These are phyloP conservation scores for Nitzschia putrida DNA, from an alignment of 108 stramenopile genomes.

Conservation along the genomic window DNA sequence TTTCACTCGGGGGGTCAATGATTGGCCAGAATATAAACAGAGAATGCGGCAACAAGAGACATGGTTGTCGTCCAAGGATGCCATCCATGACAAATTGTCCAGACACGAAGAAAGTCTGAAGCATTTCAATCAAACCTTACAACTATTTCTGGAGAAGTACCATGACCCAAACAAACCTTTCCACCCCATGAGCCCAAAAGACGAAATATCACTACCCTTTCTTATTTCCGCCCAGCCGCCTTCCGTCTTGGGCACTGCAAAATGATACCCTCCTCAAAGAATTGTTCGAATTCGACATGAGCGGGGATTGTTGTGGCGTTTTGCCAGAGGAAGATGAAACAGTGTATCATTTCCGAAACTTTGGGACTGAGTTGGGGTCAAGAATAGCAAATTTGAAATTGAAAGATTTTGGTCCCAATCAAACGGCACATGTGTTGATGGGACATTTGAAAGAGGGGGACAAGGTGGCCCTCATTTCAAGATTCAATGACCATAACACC, in stretches of 20 bases:
- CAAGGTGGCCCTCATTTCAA: no score
- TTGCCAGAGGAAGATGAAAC: conserved; percentile 43
- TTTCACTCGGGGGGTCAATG: conserved; percentile 17
- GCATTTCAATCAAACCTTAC: neutral
- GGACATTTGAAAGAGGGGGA: no score
- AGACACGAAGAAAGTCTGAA: neutral
- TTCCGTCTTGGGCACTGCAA: conserved; percentile 14
- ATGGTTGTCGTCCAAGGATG: neutral
- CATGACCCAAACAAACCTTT: no score
- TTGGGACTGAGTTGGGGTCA: conserved; percentile 42
- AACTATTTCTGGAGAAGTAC: neutral
- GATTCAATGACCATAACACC: no score
- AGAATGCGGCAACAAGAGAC: conserved; percentile 1
- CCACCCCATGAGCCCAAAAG: no score
- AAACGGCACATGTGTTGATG: no score
- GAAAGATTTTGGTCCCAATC: no score
- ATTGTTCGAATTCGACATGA: conserved; percentile 33
- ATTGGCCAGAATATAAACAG: conserved; percentile 26
- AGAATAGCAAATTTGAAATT: neutral
- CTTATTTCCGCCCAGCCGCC: conserved; percentile 16
- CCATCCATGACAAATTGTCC: neutral
- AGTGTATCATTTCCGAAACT: conserved; percentile 60
- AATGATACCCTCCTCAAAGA: conserved; percentile 18
- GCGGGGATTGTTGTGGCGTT: conserved; percentile 27
- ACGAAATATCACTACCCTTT: neutral